Evolutionary conservation across 257 asterid genomes (phyloP).

Genomic region (Solanum ossicruentum): DNA sequence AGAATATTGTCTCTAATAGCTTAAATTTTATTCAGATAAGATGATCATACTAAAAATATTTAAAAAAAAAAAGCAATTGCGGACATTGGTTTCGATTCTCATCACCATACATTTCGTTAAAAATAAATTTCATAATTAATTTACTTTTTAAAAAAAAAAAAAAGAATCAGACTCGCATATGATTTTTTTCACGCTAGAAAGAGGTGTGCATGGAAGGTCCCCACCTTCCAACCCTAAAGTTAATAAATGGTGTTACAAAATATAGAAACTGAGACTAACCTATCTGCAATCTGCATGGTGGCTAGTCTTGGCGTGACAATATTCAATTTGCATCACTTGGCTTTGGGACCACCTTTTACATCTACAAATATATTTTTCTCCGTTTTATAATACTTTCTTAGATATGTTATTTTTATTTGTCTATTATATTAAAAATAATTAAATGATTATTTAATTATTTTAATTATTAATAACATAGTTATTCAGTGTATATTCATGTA

Average conservation of each 20-base stretch:
- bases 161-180: neutral
- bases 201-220: constrained; percentile 9
- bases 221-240: constrained; percentile 22
- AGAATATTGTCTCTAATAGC: too few relatives aligned
- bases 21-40: neutral
- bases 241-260: constrained; percentile 21
- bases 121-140: too few relatives aligned
- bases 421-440: too few relatives aligned
- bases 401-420: too few relatives aligned
- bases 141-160: too few relatives aligned
- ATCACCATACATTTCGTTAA: neutral
- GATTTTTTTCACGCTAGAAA: neutral
- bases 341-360: constrained; percentile 24
- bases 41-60: neutral
- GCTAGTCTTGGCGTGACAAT: constrained; percentile 33
- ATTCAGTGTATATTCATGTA: too few relatives aligned
- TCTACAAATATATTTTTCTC: neutral
- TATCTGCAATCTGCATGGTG: constrained; percentile 24
- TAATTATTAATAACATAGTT: too few relatives aligned
- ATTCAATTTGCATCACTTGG: constrained; percentile 30
- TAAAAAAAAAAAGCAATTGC: neutral
- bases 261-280: constrained; percentile 19
- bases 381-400: neutral
- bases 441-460: too few relatives aligned
- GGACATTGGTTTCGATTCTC: neutral